Evolutionary conservation across 495 filamentous ascomycete genomes (phyloP).

Genomic region (Darksidea phi): DNA sequence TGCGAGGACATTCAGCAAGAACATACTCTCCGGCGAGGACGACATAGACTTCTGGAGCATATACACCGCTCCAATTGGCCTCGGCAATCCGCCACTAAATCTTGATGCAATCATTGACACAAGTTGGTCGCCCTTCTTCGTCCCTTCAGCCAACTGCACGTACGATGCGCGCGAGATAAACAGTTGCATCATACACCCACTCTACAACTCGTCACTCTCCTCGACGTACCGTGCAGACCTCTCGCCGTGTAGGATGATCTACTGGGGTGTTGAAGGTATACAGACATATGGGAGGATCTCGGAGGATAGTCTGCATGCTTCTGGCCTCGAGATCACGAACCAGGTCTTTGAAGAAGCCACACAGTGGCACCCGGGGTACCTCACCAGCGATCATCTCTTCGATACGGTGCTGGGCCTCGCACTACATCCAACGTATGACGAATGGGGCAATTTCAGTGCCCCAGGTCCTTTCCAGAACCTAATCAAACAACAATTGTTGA

Average conservation of each 20-base stretch:
- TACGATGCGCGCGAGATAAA: background rate
- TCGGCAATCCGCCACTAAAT: conserved; percentile 2
- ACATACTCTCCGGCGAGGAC: background rate
- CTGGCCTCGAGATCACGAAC: background rate
- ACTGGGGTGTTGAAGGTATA: background rate
- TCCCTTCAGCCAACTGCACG: conserved; percentile 5
- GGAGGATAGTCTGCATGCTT: background rate
- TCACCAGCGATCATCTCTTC: conserved; percentile 3
- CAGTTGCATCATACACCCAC: background rate
- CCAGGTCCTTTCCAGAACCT: conserved; percentile 6
- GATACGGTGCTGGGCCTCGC: conserved; percentile 2
- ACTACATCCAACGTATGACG: background rate
- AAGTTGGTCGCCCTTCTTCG: conserved; percentile 1
- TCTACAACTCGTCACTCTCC: conserved; percentile 4
- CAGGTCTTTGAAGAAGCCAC: conserved; percentile 10
- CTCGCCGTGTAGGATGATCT: background rate
- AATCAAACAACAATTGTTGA: background rate
- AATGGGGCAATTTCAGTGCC: conserved; percentile 2
- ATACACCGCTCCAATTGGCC: background rate
- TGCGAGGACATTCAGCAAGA: background rate
- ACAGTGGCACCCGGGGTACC: background rate
- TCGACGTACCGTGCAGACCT: background rate
- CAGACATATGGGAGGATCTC: background rate
- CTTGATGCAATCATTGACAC: background rate
- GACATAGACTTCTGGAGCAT: background rate